phyloP scores from a whole-genome alignment of 257 asterid species.

The Solanum virginianum region DNA sequence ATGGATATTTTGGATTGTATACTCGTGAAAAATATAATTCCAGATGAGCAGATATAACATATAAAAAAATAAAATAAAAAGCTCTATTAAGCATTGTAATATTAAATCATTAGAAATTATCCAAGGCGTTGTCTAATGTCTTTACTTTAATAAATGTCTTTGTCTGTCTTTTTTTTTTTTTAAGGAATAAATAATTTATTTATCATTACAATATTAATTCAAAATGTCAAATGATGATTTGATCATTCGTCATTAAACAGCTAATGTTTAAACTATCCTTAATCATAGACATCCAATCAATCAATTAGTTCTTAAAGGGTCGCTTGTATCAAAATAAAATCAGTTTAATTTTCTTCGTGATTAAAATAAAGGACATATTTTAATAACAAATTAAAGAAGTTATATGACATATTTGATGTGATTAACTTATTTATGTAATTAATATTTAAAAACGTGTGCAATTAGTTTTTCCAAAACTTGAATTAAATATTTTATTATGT shows the following conservation, averaged over 20 bases:
- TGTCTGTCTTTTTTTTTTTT: background rate
- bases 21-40: background rate
- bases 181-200: background rate
- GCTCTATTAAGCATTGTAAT: background rate
- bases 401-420: background rate
- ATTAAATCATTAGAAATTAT: background rate
- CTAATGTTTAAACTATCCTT: background rate
- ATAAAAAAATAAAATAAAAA: background rate
- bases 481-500: background rate
- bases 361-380: background rate
- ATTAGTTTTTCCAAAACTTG: background rate
- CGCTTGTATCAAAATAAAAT: too few species aligned
- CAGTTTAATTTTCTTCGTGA: too few species aligned
- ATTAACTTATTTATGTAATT: background rate
- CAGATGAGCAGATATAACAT: background rate
- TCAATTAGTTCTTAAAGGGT: background rate
- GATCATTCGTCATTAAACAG: background rate
- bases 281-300: background rate
- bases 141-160: background rate
- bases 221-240: background rate
- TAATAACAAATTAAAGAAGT: too few species aligned
- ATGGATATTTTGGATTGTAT: background rate
- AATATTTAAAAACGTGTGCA: background rate
- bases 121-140: background rate
- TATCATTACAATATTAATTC: background rate